phyloP scores from a whole-genome alignment of 805 yeast species.

The Cyberlindnera xishuangbannaensis region DNA sequence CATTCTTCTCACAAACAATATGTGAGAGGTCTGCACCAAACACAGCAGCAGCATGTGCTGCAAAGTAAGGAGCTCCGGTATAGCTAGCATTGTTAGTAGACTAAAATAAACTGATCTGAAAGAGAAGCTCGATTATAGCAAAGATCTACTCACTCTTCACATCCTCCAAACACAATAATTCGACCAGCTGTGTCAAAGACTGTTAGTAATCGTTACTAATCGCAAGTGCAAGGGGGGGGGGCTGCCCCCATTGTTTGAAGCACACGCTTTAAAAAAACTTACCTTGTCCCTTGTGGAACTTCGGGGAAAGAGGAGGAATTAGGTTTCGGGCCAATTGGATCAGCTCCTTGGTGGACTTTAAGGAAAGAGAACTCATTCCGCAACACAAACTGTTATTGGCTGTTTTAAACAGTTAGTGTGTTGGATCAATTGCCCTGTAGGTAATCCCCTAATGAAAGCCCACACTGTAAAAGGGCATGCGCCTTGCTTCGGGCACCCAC shows the following conservation, averaged over 20 bases:
- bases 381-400: no score
- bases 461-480: no score
- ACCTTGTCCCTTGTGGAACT: slow-evolving; percentile 84
- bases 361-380: no score
- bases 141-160: slow-evolving; percentile 54
- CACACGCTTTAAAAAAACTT: slow-evolving; percentile 7
- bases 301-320: slow-evolving; percentile 70
- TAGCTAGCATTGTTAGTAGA: slow-evolving; percentile 35
- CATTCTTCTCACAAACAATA: slow-evolving; percentile 75
- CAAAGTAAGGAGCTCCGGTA: slow-evolving; percentile 94
- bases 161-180: slow-evolving; percentile 85
- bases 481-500: no score
- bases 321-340: slow-evolving; percentile 45
- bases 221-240: slow-evolving; percentile 42
- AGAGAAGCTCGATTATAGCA: no score
- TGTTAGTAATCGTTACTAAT: not conserved
- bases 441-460: no score
- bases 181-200: slow-evolving; percentile 56
- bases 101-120: no score
- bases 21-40: slow-evolving; percentile 89
- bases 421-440: no score
- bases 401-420: no score
- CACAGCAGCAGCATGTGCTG: slow-evolving; percentile 78
- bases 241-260: no score
- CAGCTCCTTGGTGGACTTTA: slow-evolving; percentile 30